Base-by-base conservation (phyloP, 2,329 filamentous ascomycete species). In the Plenodomus lindquistii region DNA sequence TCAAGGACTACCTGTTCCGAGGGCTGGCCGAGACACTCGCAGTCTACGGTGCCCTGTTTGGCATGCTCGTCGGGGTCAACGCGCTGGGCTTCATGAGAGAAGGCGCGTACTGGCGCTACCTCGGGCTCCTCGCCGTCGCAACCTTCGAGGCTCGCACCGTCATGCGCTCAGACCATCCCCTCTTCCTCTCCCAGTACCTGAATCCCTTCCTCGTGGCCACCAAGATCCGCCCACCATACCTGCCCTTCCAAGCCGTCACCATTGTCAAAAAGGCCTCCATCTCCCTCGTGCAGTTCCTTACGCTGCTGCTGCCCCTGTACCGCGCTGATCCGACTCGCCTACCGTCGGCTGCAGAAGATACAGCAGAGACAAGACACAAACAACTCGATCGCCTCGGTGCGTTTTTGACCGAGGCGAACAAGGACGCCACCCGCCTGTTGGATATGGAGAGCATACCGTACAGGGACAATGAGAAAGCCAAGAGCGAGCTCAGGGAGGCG, bases 221-320 rank as follows among this genome's bases (percentile, higher is more conserved):
- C 16, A 57, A 67, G 6, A 18, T 73, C 0, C 80, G 84, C 46
- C 76, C 82, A 3, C 82, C 87, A 3, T 89, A 88, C 57, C 80
- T 97, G 3, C 93, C 92, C 2, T 99, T 94, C 68, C 92, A 99
- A 74, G 78, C 88, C 59, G 81, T 97, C 48, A 75, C 81, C 13
- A 81, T 97, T 6, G 83, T 87, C 5, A 85, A 92, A 51, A 89
- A 89, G 67, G 75, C 90, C 18, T 84, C 85, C 15, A 77, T 97
- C 42, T 92, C 91, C 2, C 73, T 90, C 1, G 63, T 67, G 2
- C 66, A 71, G 36, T 71, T 71, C 34, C 59, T 72, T 20, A 63
- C 60, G 15, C 55, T 72, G 10, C 58, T 71, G 1, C 66, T 71
- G 47, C 68, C 68, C 1, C 59, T 72, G 4, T 72, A 70, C 38